Base-by-base conservation (phyloP, 140 eudicot species). In the Stevia rebaudiana region DNA sequence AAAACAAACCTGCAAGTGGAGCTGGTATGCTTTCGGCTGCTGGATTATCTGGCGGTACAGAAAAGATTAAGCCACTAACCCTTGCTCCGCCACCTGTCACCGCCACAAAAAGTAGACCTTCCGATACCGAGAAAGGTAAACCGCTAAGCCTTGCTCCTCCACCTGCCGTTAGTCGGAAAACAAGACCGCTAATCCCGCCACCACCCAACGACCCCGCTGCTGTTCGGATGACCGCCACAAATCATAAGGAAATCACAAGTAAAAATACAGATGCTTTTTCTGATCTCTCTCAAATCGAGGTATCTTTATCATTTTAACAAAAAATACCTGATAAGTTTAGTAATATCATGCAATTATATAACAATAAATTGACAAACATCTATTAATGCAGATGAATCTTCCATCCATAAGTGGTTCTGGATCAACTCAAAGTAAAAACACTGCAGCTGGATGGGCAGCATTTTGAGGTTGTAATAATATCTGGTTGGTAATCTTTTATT, bases 361-460 rank as follows among this genome's bases (percentile, higher is more conserved):
- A 43, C 13, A 4, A 9, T 7, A 11, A 41, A 41, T 11, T 28
- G 56, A 49, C 56, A 49, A 19, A 49, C 8, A 4, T 10, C 41
- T 33, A 36, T 53, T 3, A 72, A 16, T 76, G 84, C 83, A 92
- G 98, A 74, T 68, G 62, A 83, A 74, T 77, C 98, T 92, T 79
- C 98, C 98, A 3, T 68, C 95, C 6, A 58, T 80, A 22, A 72
- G 81, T 56, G 96, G 87, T 75, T 73, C 96, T 22, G 87, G 82
- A 60, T 56, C 98, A 59, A 60, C 73, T 70, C 79, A 74, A 75
- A 68, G 65, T 61, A 84, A 83, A 73, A 69, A 72, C 73, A 74
- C 79, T 47, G 98, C 92, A 40, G 96, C 96, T 39, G 98, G 98
- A 72, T 92, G 98, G 98, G 96, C 98, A 16, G 98, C 98, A 41